Evolutionary conservation across 169 alveolate species (phyloP).

Genomic region (Plasmodium vivax): DNA sequence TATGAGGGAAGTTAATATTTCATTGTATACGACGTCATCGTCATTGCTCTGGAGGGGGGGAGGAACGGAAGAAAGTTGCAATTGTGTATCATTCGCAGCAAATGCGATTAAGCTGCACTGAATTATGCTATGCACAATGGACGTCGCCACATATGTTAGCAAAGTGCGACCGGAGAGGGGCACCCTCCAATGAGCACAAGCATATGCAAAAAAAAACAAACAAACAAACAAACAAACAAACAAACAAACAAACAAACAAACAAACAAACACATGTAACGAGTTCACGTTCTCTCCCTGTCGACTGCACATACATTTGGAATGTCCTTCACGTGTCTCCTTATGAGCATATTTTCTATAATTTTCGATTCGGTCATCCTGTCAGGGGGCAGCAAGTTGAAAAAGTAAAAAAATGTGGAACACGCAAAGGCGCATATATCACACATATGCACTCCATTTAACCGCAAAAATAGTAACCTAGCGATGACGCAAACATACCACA

Average conservation of each 20-base stretch:
- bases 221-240: background rate
- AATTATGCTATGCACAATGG: background rate
- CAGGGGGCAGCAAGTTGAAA: background rate
- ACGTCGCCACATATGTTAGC: background rate
- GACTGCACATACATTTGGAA: constrained; percentile 21
- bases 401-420: background rate
- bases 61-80: background rate
- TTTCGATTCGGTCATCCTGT: constrained; percentile 69
- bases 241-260: background rate
- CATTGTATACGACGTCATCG: constrained; percentile 57
- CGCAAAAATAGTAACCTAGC: background rate
- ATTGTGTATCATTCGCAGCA: background rate
- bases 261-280: background rate
- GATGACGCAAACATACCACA: constrained; percentile 39
- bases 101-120: background rate
- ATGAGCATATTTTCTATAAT: constrained; percentile 66
- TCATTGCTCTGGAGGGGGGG: constrained; percentile 17
- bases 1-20: constrained; percentile 59
- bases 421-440: background rate
- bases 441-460: background rate
- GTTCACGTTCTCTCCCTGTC: background rate
- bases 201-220: background rate
- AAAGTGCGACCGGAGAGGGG: background rate
- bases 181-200: background rate
- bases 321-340: constrained; percentile 66